These are phyloP conservation scores for Poa annua DNA, from an alignment of 176 grass and related monocot genomes.

Conservation along the genomic window DNA sequence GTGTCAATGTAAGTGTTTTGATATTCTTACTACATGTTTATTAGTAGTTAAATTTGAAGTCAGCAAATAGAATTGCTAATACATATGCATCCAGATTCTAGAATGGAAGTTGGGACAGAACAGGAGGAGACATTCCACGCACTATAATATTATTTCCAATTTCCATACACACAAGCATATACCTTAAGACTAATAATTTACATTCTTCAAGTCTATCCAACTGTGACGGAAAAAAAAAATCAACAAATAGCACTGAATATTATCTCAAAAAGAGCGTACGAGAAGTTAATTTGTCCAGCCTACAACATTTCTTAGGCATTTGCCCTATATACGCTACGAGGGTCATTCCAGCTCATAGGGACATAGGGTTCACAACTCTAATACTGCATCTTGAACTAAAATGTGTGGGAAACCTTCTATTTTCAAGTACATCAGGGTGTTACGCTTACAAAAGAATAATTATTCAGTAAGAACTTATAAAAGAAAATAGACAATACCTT, in stretches of 20 bases:
- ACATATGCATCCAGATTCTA: neutral
- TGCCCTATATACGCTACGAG: neutral
- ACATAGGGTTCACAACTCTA: neutral
- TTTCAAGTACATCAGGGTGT: neutral
- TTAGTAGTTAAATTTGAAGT: neutral
- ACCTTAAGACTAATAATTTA: neutral
- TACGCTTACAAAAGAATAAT: constrained; percentile 17
- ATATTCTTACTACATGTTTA: constrained; percentile 16
- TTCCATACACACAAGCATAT: neutral
- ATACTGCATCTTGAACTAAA: constrained; percentile 17
- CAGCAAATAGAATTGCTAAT: neutral
- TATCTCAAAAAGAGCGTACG: neutral
- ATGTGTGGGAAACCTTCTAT: neutral
- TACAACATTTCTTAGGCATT: constrained; percentile 14
- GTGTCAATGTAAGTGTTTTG: neutral
- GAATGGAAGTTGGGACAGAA: neutral
- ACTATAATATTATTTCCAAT: constrained; percentile 22
- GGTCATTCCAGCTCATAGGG: neutral
- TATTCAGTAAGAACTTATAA: neutral
- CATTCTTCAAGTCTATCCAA: neutral
- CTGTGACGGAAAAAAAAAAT: neutral
- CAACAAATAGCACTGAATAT: neutral
- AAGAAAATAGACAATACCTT: neutral
- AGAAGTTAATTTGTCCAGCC: constrained; percentile 1
- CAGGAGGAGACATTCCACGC: neutral